Evolutionary conservation across 2,329 filamentous ascomycete species (phyloP), one percentile per base, ranked within the genome.

Genomic region (Cadophora luteo-olivacea): DNA sequence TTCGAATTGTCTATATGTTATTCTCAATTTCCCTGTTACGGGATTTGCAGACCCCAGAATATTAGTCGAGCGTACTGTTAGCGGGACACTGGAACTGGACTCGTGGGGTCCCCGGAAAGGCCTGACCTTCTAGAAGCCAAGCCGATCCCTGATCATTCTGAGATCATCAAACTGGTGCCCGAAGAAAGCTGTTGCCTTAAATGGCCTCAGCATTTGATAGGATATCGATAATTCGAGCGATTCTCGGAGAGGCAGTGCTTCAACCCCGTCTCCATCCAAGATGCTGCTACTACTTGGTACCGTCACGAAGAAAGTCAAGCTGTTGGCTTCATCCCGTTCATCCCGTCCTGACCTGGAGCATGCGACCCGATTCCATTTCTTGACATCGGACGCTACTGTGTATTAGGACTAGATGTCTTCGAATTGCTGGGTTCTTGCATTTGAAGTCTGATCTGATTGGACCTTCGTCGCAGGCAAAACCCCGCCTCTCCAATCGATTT

Each of bases 361-460:
- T 55, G 52, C 52, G 52, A 55, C 12, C 52, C 29, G 29, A 33
- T 55, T 33, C 29, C 52, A n/a, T 55, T 55, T 54, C 51, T 32
- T 55, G 52, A 55, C 52, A 55, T 55, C 52, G 12, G 25, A 19
- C 29, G 29, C 51, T 54, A 32, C 16, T 0, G 14, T 24, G 22
- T 25, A 54, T 54, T 11, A 29, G n/a, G 51, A 29, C n/a, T 54
- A 54, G 24, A 29, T 29, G 5, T 33, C 4, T n/a, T 19, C 29
- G 6, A 16, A 29, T 33, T 25, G 25, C 52, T 32, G 52, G 52
- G 52, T 32, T 55, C 12, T 25, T 11, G 25, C 52, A 55, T 33
- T 11, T 55, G 52, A 16, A 55, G 52, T 6, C 5, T n/a, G 25
- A 55, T 55, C n/a, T 55, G 6, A n/a, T 55, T 32, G 29, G 25